phyloP scores from a whole-genome alignment of 192 early-diverging fungal genomes.

The Radiomyces spectabilis region DNA sequence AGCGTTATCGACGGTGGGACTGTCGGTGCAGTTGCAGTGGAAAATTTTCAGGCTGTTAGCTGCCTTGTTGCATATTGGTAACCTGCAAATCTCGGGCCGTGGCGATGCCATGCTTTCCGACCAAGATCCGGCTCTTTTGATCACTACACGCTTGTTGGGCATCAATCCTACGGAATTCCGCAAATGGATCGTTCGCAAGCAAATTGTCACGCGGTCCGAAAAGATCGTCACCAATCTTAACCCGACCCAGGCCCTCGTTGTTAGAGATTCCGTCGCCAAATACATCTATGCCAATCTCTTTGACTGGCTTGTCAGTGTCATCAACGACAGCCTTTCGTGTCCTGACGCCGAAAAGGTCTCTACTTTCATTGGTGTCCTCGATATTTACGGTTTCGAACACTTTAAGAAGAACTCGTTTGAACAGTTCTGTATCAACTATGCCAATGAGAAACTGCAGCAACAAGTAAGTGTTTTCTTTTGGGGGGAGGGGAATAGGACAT shows the following conservation, averaged over 20 bases:
- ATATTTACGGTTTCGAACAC: slow-evolving; percentile 99
- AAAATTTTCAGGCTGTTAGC: slow-evolving; percentile 88
- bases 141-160: slow-evolving; percentile 69
- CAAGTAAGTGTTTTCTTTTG: slow-evolving; percentile 29
- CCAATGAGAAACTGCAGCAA: slow-evolving; percentile 98
- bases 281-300: slow-evolving; percentile 95
- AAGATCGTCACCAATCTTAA: slow-evolving; percentile 86
- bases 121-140: slow-evolving; percentile 63
- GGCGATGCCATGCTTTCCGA: slow-evolving; percentile 69
- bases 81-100: slow-evolving; percentile 80
- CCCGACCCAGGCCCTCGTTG: slow-evolving; percentile 64
- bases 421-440: slow-evolving; percentile 98
- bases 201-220: slow-evolving; percentile 87
- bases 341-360: slow-evolving; percentile 27
- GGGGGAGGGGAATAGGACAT: too few species aligned
- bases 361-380: slow-evolving; percentile 94
- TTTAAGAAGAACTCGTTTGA: slow-evolving; percentile 99
- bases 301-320: slow-evolving; percentile 91
- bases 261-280: slow-evolving; percentile 95
- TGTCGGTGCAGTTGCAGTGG: slow-evolving; percentile 74
- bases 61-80: slow-evolving; percentile 92
- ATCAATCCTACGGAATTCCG: slow-evolving; percentile 75
- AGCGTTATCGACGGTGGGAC: slow-evolving; percentile 80
- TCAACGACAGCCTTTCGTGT: slow-evolving; percentile 77
- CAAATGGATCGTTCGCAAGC: slow-evolving; percentile 95